A percentile compares a stretch with the other conserved stretches of the same genome.
Evolutionary conservation across 768 basidiomycete genomes (phyloP).

Genomic region (Crepidotus variabilis): DNA sequence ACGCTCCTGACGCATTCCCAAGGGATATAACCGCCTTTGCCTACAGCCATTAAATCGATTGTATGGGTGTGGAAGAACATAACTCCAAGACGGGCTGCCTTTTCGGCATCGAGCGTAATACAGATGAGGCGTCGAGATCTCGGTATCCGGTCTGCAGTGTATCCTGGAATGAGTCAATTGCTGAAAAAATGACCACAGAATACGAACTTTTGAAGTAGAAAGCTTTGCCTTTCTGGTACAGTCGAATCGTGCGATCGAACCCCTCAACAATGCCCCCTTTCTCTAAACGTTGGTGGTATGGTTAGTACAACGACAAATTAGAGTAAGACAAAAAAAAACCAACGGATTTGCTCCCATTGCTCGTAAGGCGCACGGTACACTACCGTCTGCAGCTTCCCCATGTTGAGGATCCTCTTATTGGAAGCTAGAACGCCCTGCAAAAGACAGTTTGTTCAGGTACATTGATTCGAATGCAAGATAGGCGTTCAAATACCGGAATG

Average conservation of each 20-base stretch:
- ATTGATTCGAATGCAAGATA: background rate
- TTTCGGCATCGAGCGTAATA: conserved; percentile 16
- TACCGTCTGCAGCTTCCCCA: conserved; percentile 11
- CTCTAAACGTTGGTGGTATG: conserved; percentile 2
- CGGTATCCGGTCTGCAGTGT: conserved; percentile 13
- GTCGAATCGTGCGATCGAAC: conserved; percentile 21
- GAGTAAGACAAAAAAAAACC: background rate
- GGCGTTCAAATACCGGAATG: conserved; percentile 14
- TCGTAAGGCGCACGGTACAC: conserved; percentile 10
- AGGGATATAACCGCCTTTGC: conserved; percentile 15
- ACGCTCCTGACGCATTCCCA: conserved; percentile 13
- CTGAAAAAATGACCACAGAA: background rate
- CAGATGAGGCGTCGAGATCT: conserved; percentile 8
- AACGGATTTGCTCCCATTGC: conserved; percentile 20
- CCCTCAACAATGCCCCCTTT: conserved; percentile 16
- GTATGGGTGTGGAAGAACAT: conserved; percentile 17
- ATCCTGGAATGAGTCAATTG: background rate
- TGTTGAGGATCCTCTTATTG: conserved; percentile 16
- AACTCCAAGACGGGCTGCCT: conserved; percentile 14
- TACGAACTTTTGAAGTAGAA: background rate
- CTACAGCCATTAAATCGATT: conserved; percentile 10
- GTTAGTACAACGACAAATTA: background rate
- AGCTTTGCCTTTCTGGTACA: conserved; percentile 14
- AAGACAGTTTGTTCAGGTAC: background rate
- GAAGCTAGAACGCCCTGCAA: conserved; percentile 12